Conservation (phyloP, 2,329 filamentous ascomycete genomes). For the Plectosphaerella cucumerina region DNA sequence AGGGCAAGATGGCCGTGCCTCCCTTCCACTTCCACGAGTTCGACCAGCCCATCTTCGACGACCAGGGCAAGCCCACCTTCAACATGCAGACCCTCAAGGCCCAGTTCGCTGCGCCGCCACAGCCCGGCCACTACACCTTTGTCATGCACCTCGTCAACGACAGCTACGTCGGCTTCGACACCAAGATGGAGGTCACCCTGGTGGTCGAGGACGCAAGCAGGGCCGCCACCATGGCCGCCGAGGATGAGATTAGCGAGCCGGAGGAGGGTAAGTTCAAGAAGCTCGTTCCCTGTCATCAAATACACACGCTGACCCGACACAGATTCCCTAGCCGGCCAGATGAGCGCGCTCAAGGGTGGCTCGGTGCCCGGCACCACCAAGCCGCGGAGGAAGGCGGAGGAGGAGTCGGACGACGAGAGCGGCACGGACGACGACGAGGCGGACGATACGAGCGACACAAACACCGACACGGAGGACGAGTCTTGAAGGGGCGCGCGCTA, state of each 20-base stretch:
- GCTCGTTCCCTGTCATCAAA: not conserved
- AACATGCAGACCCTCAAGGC: constrained; percentile 95
- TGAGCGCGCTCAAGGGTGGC: constrained; percentile 79
- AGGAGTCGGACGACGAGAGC: constrained; percentile 73
- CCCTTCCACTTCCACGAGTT: constrained; percentile 94
- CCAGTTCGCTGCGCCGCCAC: constrained; percentile 91
- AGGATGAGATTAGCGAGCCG: constrained; percentile 96
- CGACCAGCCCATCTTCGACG: constrained; percentile 81
- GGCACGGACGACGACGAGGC: constrained; percentile 70
- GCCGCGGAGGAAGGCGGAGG: constrained; percentile 46
- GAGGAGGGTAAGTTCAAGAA: constrained; percentile 74
- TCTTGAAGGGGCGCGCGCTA: constrained; percentile 27
- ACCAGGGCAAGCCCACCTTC: constrained; percentile 81
- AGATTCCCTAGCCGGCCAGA: constrained; percentile 90
- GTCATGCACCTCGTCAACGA: constrained; percentile 92
- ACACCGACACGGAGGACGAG: constrained; percentile 64
- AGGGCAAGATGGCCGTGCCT: constrained; percentile 93
- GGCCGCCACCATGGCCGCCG: constrained; percentile 72
- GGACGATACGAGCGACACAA: constrained; percentile 62
- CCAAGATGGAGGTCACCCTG: constrained; percentile 84
- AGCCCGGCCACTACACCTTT: constrained; percentile 90
- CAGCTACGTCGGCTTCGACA: constrained; percentile 91
- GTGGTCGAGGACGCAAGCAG: constrained; percentile 86
- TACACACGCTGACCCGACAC: constrained; percentile 17
- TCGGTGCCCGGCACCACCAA: constrained; percentile 47